These are phyloP conservation scores for Nitzschia putrida DNA, from an alignment of 108 stramenopile species.

Conservation along the genomic window DNA sequence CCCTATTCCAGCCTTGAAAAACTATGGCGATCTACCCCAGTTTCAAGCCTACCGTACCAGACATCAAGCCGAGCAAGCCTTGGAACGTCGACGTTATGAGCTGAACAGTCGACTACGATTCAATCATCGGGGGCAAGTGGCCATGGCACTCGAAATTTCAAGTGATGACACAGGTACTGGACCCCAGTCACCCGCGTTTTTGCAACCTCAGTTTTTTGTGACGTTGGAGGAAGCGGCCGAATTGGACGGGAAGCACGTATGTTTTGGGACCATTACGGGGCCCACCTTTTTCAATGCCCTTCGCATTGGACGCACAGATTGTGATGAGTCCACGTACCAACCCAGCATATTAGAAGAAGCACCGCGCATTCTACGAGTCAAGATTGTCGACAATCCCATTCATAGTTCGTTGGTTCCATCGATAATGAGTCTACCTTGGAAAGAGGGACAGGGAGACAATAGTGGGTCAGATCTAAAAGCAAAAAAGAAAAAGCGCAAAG, in stretches of 20 bases:
- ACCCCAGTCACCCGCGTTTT: conserved; percentile 37
- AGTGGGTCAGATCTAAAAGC: conserved; percentile 14
- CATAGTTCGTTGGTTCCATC: conserved; percentile 77
- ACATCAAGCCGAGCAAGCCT: conserved; percentile 39
- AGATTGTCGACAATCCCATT: conserved; percentile 87
- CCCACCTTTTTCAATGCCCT: conserved; percentile 94
- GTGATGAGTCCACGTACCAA: conserved; percentile 56
- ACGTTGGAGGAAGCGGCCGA: conserved; percentile 89
- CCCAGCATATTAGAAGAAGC: conserved; percentile 55
- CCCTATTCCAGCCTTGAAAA: conserved; percentile 22
- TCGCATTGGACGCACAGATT: conserved; percentile 81
- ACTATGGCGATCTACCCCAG: not conserved
- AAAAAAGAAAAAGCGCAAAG: conserved; percentile 67
- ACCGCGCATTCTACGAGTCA: conserved; percentile 67
- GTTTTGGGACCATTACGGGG: conserved; percentile 88
- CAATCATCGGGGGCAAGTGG: conserved; percentile 92
- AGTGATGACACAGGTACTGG: conserved; percentile 9
- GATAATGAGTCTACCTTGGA: conserved; percentile 58
- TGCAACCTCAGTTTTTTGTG: conserved; percentile 94
- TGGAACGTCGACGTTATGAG: conserved; percentile 77
- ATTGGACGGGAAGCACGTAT: conserved; percentile 90
- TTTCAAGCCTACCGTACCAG: conserved; percentile 30
- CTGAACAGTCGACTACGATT: conserved; percentile 87
- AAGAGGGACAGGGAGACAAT: not conserved
- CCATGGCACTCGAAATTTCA: conserved; percentile 81